phyloP scores from a whole-genome alignment of 2,329 filamentous ascomycete genomes.

The Fusarium fujikuroi region DNA sequence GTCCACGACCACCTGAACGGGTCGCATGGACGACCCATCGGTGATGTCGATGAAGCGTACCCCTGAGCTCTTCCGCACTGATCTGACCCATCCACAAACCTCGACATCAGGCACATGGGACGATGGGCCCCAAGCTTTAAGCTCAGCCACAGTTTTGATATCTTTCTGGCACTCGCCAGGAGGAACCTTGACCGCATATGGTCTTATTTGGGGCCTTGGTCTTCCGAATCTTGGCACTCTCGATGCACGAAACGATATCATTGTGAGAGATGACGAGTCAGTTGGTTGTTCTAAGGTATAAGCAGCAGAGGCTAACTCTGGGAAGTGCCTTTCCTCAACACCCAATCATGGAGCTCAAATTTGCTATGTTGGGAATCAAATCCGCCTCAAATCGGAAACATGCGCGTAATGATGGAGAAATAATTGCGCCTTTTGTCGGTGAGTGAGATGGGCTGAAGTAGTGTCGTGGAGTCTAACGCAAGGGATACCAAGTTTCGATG shows the following conservation, averaged over 20 bases:
- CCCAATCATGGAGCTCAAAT: background rate
- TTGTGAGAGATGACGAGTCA: conserved; percentile 23
- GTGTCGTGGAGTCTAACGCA: conserved; percentile 27
- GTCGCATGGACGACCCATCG: conserved; percentile 84
- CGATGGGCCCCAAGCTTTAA: conserved; percentile 64
- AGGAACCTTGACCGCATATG: conserved; percentile 50
- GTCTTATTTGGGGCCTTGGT: conserved; percentile 26
- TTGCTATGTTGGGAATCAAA: background rate
- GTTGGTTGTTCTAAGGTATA: conserved; percentile 3
- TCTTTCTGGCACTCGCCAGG: conserved; percentile 43
- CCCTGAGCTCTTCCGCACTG: conserved; percentile 86
- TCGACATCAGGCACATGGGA: conserved; percentile 61
- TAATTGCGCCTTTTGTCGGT: conserved; percentile 10
- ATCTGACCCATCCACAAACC: conserved; percentile 83
- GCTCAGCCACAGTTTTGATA: conserved; percentile 62
- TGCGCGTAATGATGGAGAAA: conserved; percentile 7
- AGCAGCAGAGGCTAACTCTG: conserved; percentile 7
- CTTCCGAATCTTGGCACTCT: conserved; percentile 18
- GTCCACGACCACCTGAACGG: conserved; percentile 83
- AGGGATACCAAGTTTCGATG: conserved; percentile 24
- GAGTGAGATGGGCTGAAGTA: conserved; percentile 18
- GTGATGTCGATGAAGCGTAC: conserved; percentile 85
- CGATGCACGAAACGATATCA: conserved; percentile 37
- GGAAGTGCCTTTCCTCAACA: background rate
- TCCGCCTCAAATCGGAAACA: background rate